Evolutionary conservation across 805 yeast species (phyloP).

Genomic region (Metschnikowia drakensbergensis): DNA sequence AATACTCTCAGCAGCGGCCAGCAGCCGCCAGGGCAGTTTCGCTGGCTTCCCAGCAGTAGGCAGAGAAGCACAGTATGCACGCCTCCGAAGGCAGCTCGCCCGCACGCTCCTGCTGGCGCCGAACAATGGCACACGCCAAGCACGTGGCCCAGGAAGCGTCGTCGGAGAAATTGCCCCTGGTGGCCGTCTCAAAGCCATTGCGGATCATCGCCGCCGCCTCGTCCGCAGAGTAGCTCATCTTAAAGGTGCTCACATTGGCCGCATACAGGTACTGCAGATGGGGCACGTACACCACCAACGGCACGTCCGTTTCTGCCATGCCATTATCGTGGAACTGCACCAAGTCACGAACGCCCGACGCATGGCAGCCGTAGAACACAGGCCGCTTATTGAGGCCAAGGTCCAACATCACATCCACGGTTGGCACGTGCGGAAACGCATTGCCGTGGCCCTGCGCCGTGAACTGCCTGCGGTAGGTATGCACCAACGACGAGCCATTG

Average conservation of each 20-base stretch:
- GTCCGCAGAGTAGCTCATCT: slow-evolving; percentile 20
- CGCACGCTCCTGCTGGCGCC: slow-evolving; percentile 23
- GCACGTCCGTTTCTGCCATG: slow-evolving; percentile 17
- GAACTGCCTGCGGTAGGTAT: slow-evolving; percentile 55
- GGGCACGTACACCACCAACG: slow-evolving; percentile 22
- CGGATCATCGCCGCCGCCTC: slow-evolving; percentile 17
- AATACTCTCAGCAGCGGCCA: too few species aligned
- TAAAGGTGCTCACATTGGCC: slow-evolving; percentile 22
- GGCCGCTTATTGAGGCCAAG: slow-evolving; percentile 9
- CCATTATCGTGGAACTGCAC: slow-evolving; percentile 8
- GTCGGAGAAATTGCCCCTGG: slow-evolving; percentile 19
- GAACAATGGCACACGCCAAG: slow-evolving; percentile 26
- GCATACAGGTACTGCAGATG: slow-evolving; percentile 17
- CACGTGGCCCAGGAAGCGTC: slow-evolving; percentile 22
- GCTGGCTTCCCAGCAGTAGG: slow-evolving; percentile 21
- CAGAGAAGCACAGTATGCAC: slow-evolving; percentile 20
- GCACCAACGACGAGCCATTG: slow-evolving; percentile 56
- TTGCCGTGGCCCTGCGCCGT: slow-evolving; percentile 17
- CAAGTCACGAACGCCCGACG: slow-evolving; percentile 8
- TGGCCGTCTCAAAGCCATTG: slow-evolving; percentile 21
- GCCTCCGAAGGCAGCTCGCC: slow-evolving; percentile 21
- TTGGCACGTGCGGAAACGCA: slow-evolving; percentile 18
- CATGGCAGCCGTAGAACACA: slow-evolving; percentile 17
- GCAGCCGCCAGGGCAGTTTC: neutral
- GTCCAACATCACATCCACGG: slow-evolving; percentile 6